These are phyloP conservation scores for Anthracocystis walkeri DNA, from an alignment of 1,284 basidiomycete genomes.

Conservation along the genomic window DNA sequence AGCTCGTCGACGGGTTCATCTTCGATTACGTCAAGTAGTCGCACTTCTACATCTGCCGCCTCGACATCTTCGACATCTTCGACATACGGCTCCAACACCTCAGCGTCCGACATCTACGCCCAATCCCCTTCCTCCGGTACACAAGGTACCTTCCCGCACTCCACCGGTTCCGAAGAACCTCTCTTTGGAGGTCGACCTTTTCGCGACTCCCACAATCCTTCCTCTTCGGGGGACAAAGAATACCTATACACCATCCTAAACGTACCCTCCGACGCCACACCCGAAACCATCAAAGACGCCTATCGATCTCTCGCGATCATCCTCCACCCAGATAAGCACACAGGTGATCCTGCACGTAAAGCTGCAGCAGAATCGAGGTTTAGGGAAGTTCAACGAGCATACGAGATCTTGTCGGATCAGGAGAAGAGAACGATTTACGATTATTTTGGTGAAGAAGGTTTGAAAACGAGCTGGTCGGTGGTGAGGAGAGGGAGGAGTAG, in stretches of 20 bases:
- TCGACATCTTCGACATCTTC: background rate
- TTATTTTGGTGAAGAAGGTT: constrained; percentile 77
- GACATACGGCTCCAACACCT: background rate
- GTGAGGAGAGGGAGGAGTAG: constrained; percentile 72
- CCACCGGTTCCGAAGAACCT: constrained; percentile 56
- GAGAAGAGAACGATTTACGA: constrained; percentile 83
- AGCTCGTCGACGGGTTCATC: constrained; percentile 15
- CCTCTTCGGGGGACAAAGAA: constrained; percentile 30
- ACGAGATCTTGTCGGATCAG: constrained; percentile 78
- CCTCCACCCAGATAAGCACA: constrained; percentile 87
- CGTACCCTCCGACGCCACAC: constrained; percentile 76
- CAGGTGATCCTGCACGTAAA: constrained; percentile 74
- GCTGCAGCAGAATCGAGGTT: constrained; percentile 77
- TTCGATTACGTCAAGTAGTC: constrained; percentile 1
- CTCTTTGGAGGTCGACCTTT: constrained; percentile 65
- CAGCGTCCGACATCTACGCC: constrained; percentile 23
- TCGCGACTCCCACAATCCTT: constrained; percentile 44
- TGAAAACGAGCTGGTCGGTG: constrained; percentile 72
- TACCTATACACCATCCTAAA: constrained; percentile 74
- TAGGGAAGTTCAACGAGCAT: constrained; percentile 81
- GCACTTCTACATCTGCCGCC: constrained; percentile 3
- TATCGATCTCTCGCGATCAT: constrained; percentile 79
- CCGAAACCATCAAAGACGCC: constrained; percentile 78
- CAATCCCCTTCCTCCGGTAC: constrained; percentile 30
- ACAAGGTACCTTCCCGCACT: constrained; percentile 26